Evolutionary conservation across 352 stramenopile species (phyloP).

Genomic region (Pythium apleroticum): DNA sequence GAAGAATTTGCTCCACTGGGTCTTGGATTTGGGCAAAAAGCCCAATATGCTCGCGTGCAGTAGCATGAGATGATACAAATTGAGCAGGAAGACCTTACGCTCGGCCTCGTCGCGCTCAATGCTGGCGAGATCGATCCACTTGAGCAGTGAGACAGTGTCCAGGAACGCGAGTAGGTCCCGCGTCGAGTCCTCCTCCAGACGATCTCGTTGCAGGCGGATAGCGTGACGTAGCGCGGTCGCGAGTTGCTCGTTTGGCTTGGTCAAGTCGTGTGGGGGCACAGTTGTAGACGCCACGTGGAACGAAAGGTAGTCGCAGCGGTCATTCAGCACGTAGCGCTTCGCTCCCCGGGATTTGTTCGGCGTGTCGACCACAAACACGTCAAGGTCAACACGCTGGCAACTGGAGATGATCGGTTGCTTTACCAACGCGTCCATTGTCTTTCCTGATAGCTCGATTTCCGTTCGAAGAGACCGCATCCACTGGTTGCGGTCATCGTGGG

Average conservation of each 20-base stretch:
- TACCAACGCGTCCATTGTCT: slow-evolving; percentile 17
- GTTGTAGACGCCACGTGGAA: slow-evolving; percentile 4
- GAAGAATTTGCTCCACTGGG: slow-evolving; percentile 61
- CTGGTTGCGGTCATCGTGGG: slow-evolving; percentile 30
- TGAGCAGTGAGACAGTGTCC: slow-evolving; percentile 33
- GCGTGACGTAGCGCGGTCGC: slow-evolving; percentile 20
- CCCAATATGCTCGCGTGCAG: slow-evolving; percentile 45
- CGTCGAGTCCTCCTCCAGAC: slow-evolving; percentile 29
- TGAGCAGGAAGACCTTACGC: slow-evolving; percentile 54
- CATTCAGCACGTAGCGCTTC: slow-evolving; percentile 48
- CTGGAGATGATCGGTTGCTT: slow-evolving; percentile 25
- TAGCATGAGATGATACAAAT: slow-evolving; percentile 55
- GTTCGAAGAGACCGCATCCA: slow-evolving; percentile 32
- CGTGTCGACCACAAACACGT: slow-evolving; percentile 26
- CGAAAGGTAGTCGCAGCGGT: slow-evolving; percentile 35
- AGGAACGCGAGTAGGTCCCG: slow-evolving; percentile 40
- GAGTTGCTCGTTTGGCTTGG: slow-evolving; percentile 26
- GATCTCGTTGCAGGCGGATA: slow-evolving; percentile 23
- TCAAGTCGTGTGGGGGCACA: neutral
- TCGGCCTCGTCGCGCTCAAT: slow-evolving; percentile 25
- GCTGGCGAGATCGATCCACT: slow-evolving; percentile 28
- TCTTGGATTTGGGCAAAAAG: slow-evolving; percentile 44
- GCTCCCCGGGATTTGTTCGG: slow-evolving; percentile 19
- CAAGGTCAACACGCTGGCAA: slow-evolving; percentile 22
- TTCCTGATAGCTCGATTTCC: slow-evolving; percentile 17